Percentiles rank a stretch among this genome's conserved stretches.
These are phyloP conservation scores for Rubus idaeus DNA, from an alignment of 306 rosid genomes.

Conservation along the genomic window DNA sequence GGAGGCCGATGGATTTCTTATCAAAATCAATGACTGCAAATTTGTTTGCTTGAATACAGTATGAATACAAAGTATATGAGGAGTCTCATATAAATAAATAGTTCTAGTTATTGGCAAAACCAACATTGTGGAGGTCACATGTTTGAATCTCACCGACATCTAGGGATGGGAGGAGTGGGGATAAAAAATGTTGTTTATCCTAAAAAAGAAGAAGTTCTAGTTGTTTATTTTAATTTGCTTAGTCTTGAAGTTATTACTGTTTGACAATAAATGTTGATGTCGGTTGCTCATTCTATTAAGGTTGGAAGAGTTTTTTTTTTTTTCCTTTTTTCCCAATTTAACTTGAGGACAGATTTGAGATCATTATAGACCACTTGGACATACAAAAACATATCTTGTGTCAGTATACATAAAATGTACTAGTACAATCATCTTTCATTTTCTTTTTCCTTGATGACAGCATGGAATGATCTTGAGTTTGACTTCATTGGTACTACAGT, in stretches of 20 bases:
- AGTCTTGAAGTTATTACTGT: not conserved
- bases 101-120: not conserved
- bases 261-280: not conserved
- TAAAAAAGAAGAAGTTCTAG: not conserved
- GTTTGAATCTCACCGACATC: too few relatives aligned
- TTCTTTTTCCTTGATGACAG: slow-evolving; percentile 18
- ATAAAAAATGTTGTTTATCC: too few relatives aligned
- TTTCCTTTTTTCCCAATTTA: not conserved
- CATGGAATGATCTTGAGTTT: slow-evolving; percentile 19
- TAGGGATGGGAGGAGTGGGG: too few relatives aligned
- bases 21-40: not conserved
- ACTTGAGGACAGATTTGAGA: not conserved
- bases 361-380: slow-evolving; percentile 4
- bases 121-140: too few relatives aligned
- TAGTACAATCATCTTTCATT: slow-evolving; percentile 1
- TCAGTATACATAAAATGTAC: not conserved
- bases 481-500: slow-evolving; percentile 42
- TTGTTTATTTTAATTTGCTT: not conserved
- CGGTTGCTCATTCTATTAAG: not conserved
- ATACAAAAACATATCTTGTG: not conserved
- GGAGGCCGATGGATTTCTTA: not conserved
- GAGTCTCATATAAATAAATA: not conserved
- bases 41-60: not conserved
- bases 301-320: not conserved
- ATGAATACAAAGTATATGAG: not conserved